These are phyloP conservation scores for Venturia carpophila DNA, from an alignment of 2,329 filamentous ascomycete genomes.

Conservation along the genomic window DNA sequence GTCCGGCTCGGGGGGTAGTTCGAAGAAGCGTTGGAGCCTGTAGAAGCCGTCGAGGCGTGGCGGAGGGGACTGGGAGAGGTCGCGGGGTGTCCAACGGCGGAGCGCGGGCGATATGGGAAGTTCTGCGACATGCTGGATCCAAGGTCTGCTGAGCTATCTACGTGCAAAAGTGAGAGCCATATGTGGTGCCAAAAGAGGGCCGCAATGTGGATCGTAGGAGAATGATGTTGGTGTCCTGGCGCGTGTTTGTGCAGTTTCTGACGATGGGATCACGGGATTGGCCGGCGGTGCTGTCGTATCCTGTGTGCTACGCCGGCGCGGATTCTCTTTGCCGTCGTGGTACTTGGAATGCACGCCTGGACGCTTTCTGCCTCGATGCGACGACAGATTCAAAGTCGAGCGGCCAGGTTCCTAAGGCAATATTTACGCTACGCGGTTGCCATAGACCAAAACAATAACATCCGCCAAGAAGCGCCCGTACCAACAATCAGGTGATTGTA, in stretches of 20 bases:
- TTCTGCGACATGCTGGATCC: slow-evolving; percentile 16
- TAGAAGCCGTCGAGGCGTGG: slow-evolving; percentile 63
- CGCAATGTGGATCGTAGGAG: background rate
- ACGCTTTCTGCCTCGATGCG: background rate
- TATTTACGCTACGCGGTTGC: no score
- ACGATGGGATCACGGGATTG: background rate
- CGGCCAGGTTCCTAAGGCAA: no score
- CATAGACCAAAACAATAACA: no score
- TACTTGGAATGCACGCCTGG: background rate
- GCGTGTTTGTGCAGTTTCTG: slow-evolving; percentile 2
- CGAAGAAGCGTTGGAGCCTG: slow-evolving; percentile 62
- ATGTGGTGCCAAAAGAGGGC: slow-evolving; percentile 9
- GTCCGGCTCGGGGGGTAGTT: slow-evolving; percentile 55
- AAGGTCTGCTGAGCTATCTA: background rate
- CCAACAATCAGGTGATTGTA: no score
- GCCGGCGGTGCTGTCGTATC: background rate
- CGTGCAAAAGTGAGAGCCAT: background rate
- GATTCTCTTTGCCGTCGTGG: background rate
- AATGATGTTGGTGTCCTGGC: background rate
- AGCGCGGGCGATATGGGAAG: slow-evolving; percentile 29
- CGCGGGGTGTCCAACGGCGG: slow-evolving; percentile 33
- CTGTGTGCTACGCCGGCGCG: background rate
- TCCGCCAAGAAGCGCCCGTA: no score
- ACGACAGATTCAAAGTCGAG: background rate
- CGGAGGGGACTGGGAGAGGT: slow-evolving; percentile 42